A percentile compares a stretch with the other conserved stretches of the same genome.
phyloP scores from a whole-genome alignment of 257 asterid species.

The Solanum habrochaites region DNA sequence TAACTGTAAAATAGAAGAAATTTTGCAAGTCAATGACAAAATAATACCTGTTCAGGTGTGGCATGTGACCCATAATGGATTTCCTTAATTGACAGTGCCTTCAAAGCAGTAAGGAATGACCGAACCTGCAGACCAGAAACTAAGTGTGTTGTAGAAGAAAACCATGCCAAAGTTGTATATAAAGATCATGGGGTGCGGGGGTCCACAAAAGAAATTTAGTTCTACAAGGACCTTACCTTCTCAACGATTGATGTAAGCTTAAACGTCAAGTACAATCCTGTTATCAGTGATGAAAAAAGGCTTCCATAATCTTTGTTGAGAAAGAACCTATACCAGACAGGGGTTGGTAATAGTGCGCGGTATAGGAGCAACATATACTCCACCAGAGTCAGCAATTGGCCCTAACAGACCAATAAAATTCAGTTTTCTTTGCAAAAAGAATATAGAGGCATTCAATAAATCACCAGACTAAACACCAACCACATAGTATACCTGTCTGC shows the following conservation, averaged over 20 bases:
- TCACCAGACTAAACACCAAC: background rate
- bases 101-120: conserved; percentile 50
- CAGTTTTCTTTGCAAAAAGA: background rate
- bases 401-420: conserved; percentile 33
- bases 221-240: conserved; percentile 38
- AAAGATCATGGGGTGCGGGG: background rate
- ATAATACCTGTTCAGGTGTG: conserved; percentile 66
- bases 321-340: conserved; percentile 94
- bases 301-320: conserved; percentile 86
- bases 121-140: conserved; percentile 37
- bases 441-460: background rate
- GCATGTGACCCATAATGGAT: conserved; percentile 67
- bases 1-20: background rate
- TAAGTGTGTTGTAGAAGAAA: background rate
- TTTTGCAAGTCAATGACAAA: background rate
- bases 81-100: conserved; percentile 65
- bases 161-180: background rate
- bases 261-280: conserved; percentile 84
- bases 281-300: conserved; percentile 77
- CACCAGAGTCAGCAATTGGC: conserved; percentile 81
- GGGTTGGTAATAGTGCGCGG: conserved; percentile 85
- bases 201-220: background rate
- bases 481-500: conserved; percentile 59
- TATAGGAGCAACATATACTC: conserved; percentile 80
- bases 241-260: conserved; percentile 80